A percentile compares a stretch with the other conserved stretches of the same genome.
Conservation (phyloP, 495 filamentous ascomycete species). For the Podospora didyma region DNA sequence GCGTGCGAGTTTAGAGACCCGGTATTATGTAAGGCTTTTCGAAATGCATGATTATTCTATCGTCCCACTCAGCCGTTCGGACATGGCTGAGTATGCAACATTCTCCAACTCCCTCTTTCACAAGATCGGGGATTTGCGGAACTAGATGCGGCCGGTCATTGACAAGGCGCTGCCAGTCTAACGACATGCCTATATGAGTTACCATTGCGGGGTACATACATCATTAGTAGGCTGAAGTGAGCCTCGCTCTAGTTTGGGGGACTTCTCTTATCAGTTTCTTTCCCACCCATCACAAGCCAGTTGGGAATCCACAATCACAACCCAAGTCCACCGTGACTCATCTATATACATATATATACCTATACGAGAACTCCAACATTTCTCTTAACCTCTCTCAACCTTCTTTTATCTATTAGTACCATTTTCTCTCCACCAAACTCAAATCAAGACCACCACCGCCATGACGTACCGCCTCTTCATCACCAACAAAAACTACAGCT, state of each 20-base stretch:
- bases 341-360: too few relatives aligned
- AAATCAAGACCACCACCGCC: background rate
- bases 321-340: too few relatives aligned
- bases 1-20: too few relatives aligned
- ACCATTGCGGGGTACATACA: background rate
- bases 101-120: background rate
- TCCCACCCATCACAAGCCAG: too few relatives aligned
- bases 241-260: background rate
- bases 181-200: constrained; percentile 4
- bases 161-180: constrained; percentile 2
- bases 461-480: constrained; percentile 30
- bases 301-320: too few relatives aligned
- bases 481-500: constrained; percentile 32
- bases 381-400: background rate
- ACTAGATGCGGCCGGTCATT: constrained; percentile 5
- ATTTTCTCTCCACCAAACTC: background rate
- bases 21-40: too few relatives aligned
- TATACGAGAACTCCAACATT: background rate
- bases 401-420: background rate
- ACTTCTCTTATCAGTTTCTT: background rate
- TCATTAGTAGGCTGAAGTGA: background rate
- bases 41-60: background rate
- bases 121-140: background rate
- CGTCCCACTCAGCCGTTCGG: background rate
- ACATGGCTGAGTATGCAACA: background rate